Evolutionary conservation across 257 asterid species (phyloP).

Genomic region (Nicotiana knightiana): DNA sequence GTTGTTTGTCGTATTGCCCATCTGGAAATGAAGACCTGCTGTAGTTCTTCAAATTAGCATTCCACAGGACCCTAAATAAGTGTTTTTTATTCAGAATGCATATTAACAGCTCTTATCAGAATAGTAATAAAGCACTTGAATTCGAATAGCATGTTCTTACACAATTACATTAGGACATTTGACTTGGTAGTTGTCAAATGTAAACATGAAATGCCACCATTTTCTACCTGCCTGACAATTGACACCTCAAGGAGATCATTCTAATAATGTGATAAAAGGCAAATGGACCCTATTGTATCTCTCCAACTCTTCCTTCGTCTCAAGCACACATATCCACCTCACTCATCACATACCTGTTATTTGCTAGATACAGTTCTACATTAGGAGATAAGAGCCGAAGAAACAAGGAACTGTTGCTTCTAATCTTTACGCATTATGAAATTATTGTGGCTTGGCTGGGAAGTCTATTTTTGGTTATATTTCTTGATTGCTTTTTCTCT

Average conservation of each 20-base stretch:
- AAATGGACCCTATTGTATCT: background rate
- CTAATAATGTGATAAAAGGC: background rate
- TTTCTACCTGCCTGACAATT: background rate
- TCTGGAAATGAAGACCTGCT: too few relatives aligned
- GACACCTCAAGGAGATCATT: background rate
- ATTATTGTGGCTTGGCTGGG: background rate
- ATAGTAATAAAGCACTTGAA: background rate
- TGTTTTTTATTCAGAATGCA: background rate
- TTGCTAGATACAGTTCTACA: background rate
- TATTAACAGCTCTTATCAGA: too few relatives aligned
- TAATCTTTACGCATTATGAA: background rate
- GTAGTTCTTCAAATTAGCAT: too few relatives aligned
- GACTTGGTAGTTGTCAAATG: background rate
- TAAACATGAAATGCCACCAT: background rate
- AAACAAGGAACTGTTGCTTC: background rate
- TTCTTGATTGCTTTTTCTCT: background rate
- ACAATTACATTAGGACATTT: background rate
- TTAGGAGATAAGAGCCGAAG: background rate
- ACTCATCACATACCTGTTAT: background rate
- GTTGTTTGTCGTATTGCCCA: too few relatives aligned
- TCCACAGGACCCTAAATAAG: background rate
- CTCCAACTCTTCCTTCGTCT: background rate
- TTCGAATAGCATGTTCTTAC: background rate
- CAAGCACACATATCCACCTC: background rate
- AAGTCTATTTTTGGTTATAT: background rate